Conservation (phyloP, 345 rosid species). For the Eucalyptus sideroxylon region DNA sequence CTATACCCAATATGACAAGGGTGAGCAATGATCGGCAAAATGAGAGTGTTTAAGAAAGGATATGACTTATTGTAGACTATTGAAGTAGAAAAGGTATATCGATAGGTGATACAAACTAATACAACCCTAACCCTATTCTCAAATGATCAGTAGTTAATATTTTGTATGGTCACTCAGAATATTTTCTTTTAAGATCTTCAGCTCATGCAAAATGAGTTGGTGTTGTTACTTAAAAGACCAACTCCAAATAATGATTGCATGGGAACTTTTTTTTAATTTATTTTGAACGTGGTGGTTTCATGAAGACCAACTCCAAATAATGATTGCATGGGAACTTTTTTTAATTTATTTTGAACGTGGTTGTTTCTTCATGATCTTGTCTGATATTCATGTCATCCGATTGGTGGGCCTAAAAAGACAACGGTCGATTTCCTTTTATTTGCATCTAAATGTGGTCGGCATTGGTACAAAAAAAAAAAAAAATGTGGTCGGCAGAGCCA, state of each 20-base stretch:
- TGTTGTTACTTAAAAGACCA: background rate
- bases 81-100: background rate
- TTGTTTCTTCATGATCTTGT: background rate
- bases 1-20: fast-evolving
- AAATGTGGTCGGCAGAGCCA: background rate
- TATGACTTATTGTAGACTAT: fast-evolving
- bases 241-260: background rate
- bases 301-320: too few relatives aligned
- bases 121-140: background rate
- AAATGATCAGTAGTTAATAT: background rate
- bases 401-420: background rate
- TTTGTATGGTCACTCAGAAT: fast-evolving
- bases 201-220: fast-evolving
- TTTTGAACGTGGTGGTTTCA: too few relatives aligned
- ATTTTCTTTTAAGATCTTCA: background rate
- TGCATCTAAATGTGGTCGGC: background rate
- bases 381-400: background rate
- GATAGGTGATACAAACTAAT: fast-evolving
- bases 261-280: background rate
- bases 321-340: too few relatives aligned
- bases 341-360: background rate
- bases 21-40: fast-evolving
- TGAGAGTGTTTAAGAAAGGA: fast-evolving
- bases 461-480: too few relatives aligned
- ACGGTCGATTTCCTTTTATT: background rate